Percentiles rank a stretch among this genome's conserved stretches.
These are phyloP conservation scores for Nothopassalora personata DNA, from an alignment of 2,329 filamentous ascomycete genomes.

Conservation along the genomic window DNA sequence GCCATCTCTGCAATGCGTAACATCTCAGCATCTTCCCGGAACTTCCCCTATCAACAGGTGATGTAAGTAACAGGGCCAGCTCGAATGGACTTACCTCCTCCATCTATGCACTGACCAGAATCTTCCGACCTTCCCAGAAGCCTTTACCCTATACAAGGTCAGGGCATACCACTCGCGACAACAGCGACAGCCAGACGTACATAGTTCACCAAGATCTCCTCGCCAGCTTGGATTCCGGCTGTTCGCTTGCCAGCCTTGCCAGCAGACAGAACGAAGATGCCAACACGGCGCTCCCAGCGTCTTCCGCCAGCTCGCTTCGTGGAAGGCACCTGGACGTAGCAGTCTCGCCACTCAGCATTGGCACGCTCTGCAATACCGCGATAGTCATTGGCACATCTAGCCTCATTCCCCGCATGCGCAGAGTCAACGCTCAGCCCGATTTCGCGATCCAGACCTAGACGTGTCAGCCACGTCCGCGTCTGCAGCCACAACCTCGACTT, in stretches of 20 bases:
- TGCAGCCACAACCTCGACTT: background rate
- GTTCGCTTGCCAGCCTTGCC: conserved; percentile 46
- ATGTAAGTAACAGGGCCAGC: background rate
- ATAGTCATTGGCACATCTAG: conserved; percentile 52
- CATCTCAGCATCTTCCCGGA: conserved; percentile 26
- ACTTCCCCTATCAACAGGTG: background rate
- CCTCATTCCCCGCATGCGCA: conserved; percentile 46
- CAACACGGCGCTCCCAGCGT: conserved; percentile 44
- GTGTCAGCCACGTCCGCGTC: background rate
- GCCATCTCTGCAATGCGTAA: conserved; percentile 23
- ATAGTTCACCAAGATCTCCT: conserved; percentile 51
- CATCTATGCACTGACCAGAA: conserved; percentile 4
- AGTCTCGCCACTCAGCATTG: conserved; percentile 37
- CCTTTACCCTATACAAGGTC: conserved; percentile 32
- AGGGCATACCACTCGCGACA: background rate
- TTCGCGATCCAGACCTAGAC: conserved; percentile 41
- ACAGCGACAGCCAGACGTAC: conserved; percentile 16
- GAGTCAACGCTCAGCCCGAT: conserved; percentile 47
- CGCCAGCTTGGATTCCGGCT: conserved; percentile 43
- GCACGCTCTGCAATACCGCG: conserved; percentile 41
- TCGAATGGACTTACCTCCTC: background rate
- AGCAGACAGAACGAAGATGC: conserved; percentile 46
- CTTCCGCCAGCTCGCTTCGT: conserved; percentile 34
- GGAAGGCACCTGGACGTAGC: conserved; percentile 35
- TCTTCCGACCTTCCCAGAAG: conserved; percentile 26